Percentiles rank a stretch among this genome's conserved stretches.
These are phyloP conservation scores for Sophora flavescens DNA, from an alignment of 306 rosid species.

Conservation along the genomic window DNA sequence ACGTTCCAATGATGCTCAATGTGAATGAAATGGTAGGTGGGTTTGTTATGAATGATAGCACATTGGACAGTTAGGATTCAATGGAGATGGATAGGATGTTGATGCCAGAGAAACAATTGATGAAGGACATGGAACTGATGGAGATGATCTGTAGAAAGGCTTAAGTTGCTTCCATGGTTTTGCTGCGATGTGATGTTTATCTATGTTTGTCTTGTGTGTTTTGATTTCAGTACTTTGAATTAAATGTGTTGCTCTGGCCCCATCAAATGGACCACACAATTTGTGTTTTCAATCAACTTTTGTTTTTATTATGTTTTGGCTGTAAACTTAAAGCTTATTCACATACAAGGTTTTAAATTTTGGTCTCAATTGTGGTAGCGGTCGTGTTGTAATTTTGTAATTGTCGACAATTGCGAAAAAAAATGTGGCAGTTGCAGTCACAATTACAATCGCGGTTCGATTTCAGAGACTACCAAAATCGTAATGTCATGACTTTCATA, in stretches of 20 bases:
- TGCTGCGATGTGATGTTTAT: neutral
- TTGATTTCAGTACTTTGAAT: neutral
- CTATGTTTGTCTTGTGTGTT: too few species aligned
- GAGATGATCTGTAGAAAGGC: constrained; percentile 32
- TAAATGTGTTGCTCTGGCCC: neutral
- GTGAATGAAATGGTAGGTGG: neutral
- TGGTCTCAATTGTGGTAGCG: neutral
- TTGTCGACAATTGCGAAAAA: too few species aligned
- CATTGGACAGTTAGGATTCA: constrained; percentile 40
- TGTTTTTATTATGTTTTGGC: too few species aligned
- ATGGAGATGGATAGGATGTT: constrained; percentile 15
- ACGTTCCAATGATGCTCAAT: neutral
- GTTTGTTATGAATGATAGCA: constrained; percentile 8
- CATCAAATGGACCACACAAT: neutral
- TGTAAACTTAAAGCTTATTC: too few species aligned
- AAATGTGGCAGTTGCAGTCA: too few species aligned
- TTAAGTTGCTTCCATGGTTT: neutral
- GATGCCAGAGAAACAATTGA: constrained; percentile 39
- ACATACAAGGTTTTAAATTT: too few species aligned
- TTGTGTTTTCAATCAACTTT: neutral
- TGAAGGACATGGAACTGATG: constrained; percentile 40
- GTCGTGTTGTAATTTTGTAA: too few species aligned
- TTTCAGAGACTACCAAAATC: too few species aligned
- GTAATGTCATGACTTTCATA: too few species aligned
- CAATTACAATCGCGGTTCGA: too few species aligned